These are phyloP conservation scores for Boletus semigastroideus DNA, from an alignment of 1,284 basidiomycete genomes.

Conservation along the genomic window DNA sequence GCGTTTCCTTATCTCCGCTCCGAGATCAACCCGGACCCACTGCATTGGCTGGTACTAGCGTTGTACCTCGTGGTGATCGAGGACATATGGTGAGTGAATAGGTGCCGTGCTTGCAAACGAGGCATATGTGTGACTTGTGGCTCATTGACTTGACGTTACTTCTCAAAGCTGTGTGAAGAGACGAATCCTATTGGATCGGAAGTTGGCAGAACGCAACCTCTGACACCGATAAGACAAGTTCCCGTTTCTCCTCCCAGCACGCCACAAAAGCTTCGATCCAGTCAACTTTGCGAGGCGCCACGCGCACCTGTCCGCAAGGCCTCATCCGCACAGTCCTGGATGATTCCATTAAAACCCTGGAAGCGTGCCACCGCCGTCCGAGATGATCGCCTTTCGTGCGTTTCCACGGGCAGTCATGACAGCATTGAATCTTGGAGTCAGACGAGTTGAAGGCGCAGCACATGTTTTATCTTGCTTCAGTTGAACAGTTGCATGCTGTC, in stretches of 20 bases:
- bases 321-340: slow-evolving; percentile 30
- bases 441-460: not conserved
- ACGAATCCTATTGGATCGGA: not conserved
- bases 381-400: slow-evolving; percentile 33
- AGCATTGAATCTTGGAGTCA: slow-evolving; percentile 56
- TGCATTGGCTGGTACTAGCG: slow-evolving; percentile 3
- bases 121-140: slow-evolving; percentile 4
- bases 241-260: slow-evolving; percentile 22
- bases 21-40: slow-evolving; percentile 16
- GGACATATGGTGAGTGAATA: slow-evolving; percentile 24
- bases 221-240: slow-evolving; percentile 26
- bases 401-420: slow-evolving; percentile 39
- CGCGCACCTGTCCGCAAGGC: slow-evolving; percentile 15
- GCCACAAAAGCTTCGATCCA: slow-evolving; percentile 26
- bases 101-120: not conserved
- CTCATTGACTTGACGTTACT: slow-evolving; percentile 1
- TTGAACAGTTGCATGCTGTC: not conserved
- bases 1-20: slow-evolving; percentile 50
- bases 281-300: slow-evolving; percentile 10
- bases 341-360: slow-evolving; percentile 17
- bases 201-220: slow-evolving; percentile 4
- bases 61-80: slow-evolving; percentile 19
- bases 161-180: slow-evolving; percentile 12
- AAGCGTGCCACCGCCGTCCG: slow-evolving; percentile 2
- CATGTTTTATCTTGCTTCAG: slow-evolving; percentile 8